A percentile compares a stretch with the other conserved stretches of the same genome.
phyloP scores from a whole-genome alignment of 2,329 filamentous ascomycete species.

The Fusarium albidum region DNA sequence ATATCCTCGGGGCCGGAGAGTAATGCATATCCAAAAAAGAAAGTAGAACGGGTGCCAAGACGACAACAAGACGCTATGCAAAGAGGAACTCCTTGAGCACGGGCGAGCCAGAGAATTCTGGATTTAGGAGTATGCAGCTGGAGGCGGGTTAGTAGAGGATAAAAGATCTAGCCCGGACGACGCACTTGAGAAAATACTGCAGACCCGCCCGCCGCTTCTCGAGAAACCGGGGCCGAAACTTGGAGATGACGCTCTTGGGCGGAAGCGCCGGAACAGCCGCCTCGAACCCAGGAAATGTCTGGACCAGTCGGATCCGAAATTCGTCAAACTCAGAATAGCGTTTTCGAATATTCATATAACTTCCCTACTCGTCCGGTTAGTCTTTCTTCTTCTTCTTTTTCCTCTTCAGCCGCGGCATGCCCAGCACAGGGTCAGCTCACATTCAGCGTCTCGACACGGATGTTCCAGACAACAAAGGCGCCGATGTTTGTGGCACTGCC shows the following conservation, averaged over 20 bases:
- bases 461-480: slow-evolving; percentile 97
- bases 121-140: slow-evolving; percentile 90
- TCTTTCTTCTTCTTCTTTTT: too few species aligned
- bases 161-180: not conserved
- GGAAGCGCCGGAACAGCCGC: slow-evolving; percentile 90
- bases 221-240: slow-evolving; percentile 84
- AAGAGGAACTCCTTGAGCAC: slow-evolving; percentile 93
- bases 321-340: slow-evolving; percentile 95
- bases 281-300: slow-evolving; percentile 84
- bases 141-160: slow-evolving; percentile 24
- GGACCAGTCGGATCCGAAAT: slow-evolving; percentile 75
- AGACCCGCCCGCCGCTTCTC: slow-evolving; percentile 84
- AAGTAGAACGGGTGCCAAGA: slow-evolving; percentile 23
- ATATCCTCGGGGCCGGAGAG: slow-evolving; percentile 12
- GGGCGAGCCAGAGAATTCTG: slow-evolving; percentile 91
- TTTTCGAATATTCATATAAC: slow-evolving; percentile 69
- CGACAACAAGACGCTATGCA: slow-evolving; percentile 49
- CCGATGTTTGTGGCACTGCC: slow-evolving; percentile 69
- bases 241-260: slow-evolving; percentile 89
- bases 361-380: slow-evolving; percentile 54
- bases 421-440: slow-evolving; percentile 52
- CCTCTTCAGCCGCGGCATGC: too few species aligned
- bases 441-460: slow-evolving; percentile 84
- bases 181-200: slow-evolving; percentile 93
- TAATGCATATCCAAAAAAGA: slow-evolving; percentile 33